phyloP scores from a whole-genome alignment of 441 rosid species.

The Rhodomyrtus psidioides region DNA sequence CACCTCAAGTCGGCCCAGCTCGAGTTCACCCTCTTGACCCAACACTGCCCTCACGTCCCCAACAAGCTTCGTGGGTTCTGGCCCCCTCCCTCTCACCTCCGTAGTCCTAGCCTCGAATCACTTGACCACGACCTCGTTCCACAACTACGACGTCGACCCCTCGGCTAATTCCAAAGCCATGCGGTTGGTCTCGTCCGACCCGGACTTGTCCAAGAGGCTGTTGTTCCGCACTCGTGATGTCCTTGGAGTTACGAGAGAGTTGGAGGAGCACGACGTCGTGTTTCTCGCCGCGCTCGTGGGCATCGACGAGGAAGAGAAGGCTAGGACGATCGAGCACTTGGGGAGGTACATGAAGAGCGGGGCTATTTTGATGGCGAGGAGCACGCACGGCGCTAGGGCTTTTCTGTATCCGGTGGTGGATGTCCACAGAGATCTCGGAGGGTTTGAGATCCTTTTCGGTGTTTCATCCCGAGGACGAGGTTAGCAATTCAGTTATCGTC shows the following conservation, averaged over 20 bases:
- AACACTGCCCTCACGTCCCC: constrained; percentile 36
- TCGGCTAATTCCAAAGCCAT: constrained; percentile 53
- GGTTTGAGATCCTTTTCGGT: constrained; percentile 61
- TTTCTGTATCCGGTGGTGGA: constrained; percentile 79
- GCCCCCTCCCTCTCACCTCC: constrained; percentile 85
- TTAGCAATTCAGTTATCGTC: constrained; percentile 64
- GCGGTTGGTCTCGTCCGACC: constrained; percentile 38
- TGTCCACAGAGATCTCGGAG: constrained; percentile 50
- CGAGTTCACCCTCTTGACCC: constrained; percentile 45
- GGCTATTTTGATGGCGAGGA: constrained; percentile 67
- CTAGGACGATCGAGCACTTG: constrained; percentile 48
- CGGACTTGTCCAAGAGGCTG: constrained; percentile 60
- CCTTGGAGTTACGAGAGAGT: constrained; percentile 28
- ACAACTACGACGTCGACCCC: constrained; percentile 70
- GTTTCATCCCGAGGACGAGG: constrained; percentile 77
- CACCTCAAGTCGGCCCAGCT: constrained; percentile 72
- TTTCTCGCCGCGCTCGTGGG: constrained; percentile 90
- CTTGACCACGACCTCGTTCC: constrained; percentile 44
- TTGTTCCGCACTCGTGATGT: constrained; percentile 57
- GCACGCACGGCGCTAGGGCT: constrained; percentile 83
- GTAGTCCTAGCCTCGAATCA: constrained; percentile 61
- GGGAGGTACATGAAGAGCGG: constrained; percentile 70
- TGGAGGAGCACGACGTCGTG: constrained; percentile 63
- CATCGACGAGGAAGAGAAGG: constrained; percentile 62
- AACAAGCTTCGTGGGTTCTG: constrained; percentile 67